A percentile compares a stretch with the other conserved stretches of the same genome.
phyloP scores from a whole-genome alignment of 1,139 yeast genomes.

The Blastobotrys aristatus region DNA sequence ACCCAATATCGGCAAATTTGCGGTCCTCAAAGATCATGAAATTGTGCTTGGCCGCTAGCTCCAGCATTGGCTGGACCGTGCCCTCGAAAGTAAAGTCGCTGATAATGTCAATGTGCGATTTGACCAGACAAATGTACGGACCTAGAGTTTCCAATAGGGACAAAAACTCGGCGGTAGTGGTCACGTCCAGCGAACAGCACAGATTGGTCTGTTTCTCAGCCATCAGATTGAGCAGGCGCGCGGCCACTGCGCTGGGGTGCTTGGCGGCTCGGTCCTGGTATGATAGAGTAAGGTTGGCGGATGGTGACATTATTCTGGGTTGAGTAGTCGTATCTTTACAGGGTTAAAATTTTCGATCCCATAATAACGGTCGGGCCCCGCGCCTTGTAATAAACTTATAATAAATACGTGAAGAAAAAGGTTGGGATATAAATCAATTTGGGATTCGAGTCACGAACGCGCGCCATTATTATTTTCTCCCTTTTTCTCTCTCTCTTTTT shows the following conservation, averaged over 20 bases:
- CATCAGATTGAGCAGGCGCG: constrained; percentile 68
- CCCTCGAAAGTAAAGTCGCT: constrained; percentile 81
- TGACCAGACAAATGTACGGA: constrained; percentile 85
- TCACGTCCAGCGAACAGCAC: constrained; percentile 95
- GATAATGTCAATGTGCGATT: constrained; percentile 90
- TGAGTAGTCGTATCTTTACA: too few species aligned
- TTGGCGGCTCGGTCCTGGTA: constrained; percentile 65
- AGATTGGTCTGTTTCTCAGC: constrained; percentile 76
- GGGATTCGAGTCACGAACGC: too few species aligned
- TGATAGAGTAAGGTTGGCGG: constrained; percentile 31
- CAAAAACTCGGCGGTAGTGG: constrained; percentile 69
- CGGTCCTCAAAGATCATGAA: constrained; percentile 93
- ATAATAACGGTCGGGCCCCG: too few species aligned
- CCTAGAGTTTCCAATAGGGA: constrained; percentile 72
- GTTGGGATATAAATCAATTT: not conserved
- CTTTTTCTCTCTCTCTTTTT: not conserved
- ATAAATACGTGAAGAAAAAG: not conserved
- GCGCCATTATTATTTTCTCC: not conserved
- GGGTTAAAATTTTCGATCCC: too few species aligned
- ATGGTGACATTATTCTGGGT: too few species aligned
- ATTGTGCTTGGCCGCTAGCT: constrained; percentile 66
- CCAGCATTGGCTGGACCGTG: constrained; percentile 69
- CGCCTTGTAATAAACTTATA: not conserved
- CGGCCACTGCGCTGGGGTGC: constrained; percentile 77
- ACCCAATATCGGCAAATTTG: constrained; percentile 98